Percentiles rank a stretch among this genome's conserved stretches.
Conservation (phyloP, 257 asterid genomes). For the Nicotiana obtusifolia region DNA sequence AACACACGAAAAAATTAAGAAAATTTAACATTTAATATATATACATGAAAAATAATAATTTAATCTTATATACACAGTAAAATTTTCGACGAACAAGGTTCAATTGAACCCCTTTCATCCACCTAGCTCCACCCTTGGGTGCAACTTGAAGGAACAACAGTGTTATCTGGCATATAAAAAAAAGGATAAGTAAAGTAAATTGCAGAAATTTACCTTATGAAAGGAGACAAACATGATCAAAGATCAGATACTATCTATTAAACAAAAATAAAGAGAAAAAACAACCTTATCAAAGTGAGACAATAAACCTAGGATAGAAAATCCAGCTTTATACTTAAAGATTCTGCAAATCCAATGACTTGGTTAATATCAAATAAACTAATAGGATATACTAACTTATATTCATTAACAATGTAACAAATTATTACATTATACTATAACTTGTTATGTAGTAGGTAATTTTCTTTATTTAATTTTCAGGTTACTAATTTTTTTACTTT, state of each 20-base stretch:
- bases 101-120: too few relatives aligned
- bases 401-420: background rate
- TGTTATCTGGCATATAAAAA: background rate
- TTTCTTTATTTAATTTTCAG: background rate
- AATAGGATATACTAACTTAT: background rate
- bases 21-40: too few relatives aligned
- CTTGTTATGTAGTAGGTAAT: background rate
- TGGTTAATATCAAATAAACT: conserved; percentile 18
- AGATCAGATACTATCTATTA: conserved; percentile 25
- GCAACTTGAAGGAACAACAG: background rate
- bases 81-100: too few relatives aligned
- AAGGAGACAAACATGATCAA: conserved; percentile 29
- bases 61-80: too few relatives aligned
- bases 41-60: too few relatives aligned
- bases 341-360: conserved; percentile 43
- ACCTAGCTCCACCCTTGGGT: too few relatives aligned
- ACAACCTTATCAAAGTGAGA: background rate
- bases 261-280: conserved; percentile 1
- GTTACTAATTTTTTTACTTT: background rate
- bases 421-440: background rate
- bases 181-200: background rate
- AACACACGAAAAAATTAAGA: too few relatives aligned
- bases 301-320: conserved; percentile 7
- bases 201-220: background rate
- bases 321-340: conserved; percentile 24